phyloP scores from a whole-genome alignment of 2,329 filamentous ascomycete species.

The Botrytis medusae region DNA sequence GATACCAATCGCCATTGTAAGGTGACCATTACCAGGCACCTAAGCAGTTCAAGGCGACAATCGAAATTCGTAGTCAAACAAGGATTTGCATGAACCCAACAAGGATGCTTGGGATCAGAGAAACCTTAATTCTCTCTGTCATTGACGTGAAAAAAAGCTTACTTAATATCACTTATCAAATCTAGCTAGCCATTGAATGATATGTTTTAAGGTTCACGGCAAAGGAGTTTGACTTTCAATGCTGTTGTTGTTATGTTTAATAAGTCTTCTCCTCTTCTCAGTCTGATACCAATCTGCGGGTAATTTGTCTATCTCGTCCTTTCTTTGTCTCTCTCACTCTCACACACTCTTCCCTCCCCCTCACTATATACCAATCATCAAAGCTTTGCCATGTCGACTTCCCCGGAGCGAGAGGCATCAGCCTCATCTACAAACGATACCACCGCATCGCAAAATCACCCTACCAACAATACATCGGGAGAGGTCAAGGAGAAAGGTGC shows the following conservation, averaged over 20 bases:
- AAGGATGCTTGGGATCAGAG: not conserved
- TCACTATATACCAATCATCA: not conserved
- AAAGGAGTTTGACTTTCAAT: not conserved
- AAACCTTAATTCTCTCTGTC: not conserved
- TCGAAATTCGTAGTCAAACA: not conserved
- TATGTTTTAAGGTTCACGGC: not conserved
- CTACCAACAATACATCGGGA: not conserved
- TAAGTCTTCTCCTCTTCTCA: not conserved
- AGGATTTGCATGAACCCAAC: not conserved
- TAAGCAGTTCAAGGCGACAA: not conserved
- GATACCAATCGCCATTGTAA: no score
- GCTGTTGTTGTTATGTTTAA: not conserved
- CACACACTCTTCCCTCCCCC: not conserved
- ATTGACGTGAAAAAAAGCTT: not conserved
- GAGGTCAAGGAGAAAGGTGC: not conserved
- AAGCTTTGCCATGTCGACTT: conserved; percentile 10
- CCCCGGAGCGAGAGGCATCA: conserved; percentile 2
- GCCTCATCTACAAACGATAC: not conserved
- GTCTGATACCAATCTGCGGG: not conserved
- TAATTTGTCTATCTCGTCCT: not conserved
- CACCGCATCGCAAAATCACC: not conserved
- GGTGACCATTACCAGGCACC: no score
- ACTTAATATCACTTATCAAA: not conserved
- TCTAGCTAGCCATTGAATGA: not conserved
- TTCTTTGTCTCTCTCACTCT: not conserved